These are phyloP conservation scores for Ballota nigra DNA, from an alignment of 257 asterid species.

Conservation along the genomic window DNA sequence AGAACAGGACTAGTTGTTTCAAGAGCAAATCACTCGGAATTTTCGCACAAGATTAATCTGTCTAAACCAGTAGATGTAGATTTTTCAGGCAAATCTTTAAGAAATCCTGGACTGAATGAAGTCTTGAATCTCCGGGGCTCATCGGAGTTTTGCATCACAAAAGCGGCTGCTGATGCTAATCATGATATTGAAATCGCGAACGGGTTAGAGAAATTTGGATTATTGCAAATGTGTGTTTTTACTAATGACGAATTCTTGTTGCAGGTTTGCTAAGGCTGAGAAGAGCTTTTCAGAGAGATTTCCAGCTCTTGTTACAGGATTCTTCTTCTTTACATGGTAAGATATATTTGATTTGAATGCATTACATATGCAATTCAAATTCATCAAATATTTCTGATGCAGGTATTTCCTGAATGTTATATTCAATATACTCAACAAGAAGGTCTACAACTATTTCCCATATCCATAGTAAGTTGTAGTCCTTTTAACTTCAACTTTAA, in stretches of 20 bases:
- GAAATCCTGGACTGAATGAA: constrained; percentile 15
- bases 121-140: constrained; percentile 26
- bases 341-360: not conserved
- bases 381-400: constrained; percentile 18
- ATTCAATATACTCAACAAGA: constrained; percentile 65
- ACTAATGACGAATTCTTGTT: not conserved
- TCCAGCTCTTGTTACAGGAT: constrained; percentile 65
- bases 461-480: constrained; percentile 58
- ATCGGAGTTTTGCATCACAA: constrained; percentile 21
- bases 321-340: constrained; percentile 65
- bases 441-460: constrained; percentile 65
- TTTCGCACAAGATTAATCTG: constrained; percentile 13
- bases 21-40: constrained; percentile 17
- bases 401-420: constrained; percentile 65
- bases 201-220: constrained; percentile 28
- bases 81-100: constrained; percentile 30
- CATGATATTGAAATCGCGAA: constrained; percentile 37
- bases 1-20: constrained; percentile 17
- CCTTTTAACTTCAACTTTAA: not conserved
- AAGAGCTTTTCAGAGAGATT: constrained; percentile 50
- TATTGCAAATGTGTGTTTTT: not conserved
- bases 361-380: too few species aligned
- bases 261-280: constrained; percentile 35
- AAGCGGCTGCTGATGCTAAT: constrained; percentile 42
- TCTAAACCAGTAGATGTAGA: constrained; percentile 6